phyloP scores from a whole-genome alignment of 2,329 filamentous ascomycete genomes.

The Cladobotryum mycophilum region DNA sequence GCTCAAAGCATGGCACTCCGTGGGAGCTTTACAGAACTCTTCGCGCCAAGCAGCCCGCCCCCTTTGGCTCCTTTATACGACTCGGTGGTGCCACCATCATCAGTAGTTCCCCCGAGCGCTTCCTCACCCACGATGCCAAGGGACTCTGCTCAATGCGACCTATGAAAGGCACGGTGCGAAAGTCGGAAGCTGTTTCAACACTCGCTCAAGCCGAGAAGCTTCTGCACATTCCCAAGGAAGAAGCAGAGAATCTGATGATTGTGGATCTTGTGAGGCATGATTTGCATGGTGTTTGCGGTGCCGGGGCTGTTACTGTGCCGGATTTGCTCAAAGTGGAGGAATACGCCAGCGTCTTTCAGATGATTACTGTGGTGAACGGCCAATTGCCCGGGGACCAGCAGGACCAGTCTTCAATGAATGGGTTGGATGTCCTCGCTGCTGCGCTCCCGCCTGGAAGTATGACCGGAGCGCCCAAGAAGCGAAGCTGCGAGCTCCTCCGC shows the following conservation, averaged over 20 bases:
- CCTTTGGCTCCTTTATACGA: conserved; percentile 76
- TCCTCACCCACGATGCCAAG: conserved; percentile 52
- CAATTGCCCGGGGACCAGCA: conserved; percentile 37
- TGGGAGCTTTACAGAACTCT: conserved; percentile 71
- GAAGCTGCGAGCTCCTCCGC: conserved; percentile 76
- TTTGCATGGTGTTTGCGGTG: conserved; percentile 74
- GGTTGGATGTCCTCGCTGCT: conserved; percentile 68
- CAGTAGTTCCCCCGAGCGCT: conserved; percentile 83
- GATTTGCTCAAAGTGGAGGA: conserved; percentile 84
- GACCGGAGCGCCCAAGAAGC: conserved; percentile 93
- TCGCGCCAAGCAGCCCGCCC: conserved; percentile 67
- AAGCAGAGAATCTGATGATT: conserved; percentile 97
- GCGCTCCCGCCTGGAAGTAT: conserved; percentile 87
- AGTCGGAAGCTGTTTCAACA: conserved; percentile 58
- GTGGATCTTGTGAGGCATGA: conserved; percentile 95
- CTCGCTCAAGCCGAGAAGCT: conserved; percentile 65
- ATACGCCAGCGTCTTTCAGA: conserved; percentile 84
- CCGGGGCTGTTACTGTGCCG: conserved; percentile 65
- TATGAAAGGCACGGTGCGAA: conserved; percentile 95
- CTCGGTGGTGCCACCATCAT: conserved; percentile 66
- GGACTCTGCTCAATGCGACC: conserved; percentile 74
- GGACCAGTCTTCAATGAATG: conserved; percentile 39
- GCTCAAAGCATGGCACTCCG: conserved; percentile 27
- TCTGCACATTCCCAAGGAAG: conserved; percentile 77
- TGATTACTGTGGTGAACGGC: conserved; percentile 82